Conservation (phyloP, 179 eudicot genomes). For the Drosera spatulata region DNA sequence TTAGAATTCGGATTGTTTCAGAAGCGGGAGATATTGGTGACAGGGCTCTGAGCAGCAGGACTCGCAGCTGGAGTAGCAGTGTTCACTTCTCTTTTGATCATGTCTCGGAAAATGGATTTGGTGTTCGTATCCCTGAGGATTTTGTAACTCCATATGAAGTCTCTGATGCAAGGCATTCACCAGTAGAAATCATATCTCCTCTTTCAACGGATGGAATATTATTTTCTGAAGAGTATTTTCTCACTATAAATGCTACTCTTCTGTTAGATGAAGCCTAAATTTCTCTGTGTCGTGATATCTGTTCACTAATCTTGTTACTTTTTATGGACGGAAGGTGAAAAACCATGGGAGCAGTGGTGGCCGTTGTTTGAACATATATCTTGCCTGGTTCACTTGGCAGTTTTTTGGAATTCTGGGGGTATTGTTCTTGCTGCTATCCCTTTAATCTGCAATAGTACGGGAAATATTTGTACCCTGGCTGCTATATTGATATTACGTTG, state of each 20-base stretch:
- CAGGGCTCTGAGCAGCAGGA: conserved; percentile 28
- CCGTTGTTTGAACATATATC: conserved; percentile 37
- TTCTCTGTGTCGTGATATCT: no score
- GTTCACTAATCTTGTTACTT: no score
- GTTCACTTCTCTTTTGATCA: conserved; percentile 10
- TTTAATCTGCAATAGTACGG: background rate
- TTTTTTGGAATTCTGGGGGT: conserved; percentile 88
- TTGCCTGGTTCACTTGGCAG: conserved; percentile 49
- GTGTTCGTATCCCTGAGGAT: conserved; percentile 19
- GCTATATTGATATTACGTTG: no score
- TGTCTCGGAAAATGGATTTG: conserved; percentile 11
- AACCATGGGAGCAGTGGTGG: conserved; percentile 15
- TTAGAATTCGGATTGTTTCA: conserved; percentile 31
- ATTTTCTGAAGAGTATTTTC: conserved; percentile 15
- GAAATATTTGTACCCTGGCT: background rate
- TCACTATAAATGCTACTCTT: no score
- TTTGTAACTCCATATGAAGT: conserved; percentile 6
- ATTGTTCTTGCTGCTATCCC: conserved; percentile 2
- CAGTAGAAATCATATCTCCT: conserved; percentile 21
- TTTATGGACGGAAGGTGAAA: conserved; percentile 26
- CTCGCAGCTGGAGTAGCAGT: conserved; percentile 24
- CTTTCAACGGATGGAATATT: conserved; percentile 22
- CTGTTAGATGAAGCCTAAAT: no score
- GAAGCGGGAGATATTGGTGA: conserved; percentile 59
- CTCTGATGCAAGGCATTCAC: conserved; percentile 17